Evolutionary conservation across 139 green algal species (phyloP).

Genomic region (Ostreobium quekettii): DNA sequence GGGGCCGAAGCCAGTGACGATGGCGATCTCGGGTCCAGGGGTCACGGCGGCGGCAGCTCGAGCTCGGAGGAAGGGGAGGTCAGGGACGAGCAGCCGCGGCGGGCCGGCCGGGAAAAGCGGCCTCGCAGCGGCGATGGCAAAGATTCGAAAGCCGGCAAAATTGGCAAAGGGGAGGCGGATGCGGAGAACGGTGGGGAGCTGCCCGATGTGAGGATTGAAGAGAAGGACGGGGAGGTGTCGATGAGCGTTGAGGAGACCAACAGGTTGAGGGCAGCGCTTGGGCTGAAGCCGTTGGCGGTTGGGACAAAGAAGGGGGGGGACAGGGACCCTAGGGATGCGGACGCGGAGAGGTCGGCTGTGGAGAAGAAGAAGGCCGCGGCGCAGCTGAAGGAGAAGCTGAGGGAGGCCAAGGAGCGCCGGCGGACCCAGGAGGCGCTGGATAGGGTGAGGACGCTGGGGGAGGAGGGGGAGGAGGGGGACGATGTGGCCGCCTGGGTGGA

Average conservation of each 20-base stretch:
- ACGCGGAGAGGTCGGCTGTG: background rate
- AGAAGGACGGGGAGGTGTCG: conserved; percentile 1
- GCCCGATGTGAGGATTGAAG: too few species aligned
- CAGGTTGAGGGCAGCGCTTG: conserved; percentile 4
- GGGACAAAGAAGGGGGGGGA: background rate
- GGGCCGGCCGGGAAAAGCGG: too few species aligned
- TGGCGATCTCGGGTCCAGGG: too few species aligned
- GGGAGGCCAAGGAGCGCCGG: background rate
- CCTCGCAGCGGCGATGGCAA: too few species aligned
- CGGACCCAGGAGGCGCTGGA: background rate
- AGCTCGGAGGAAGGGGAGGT: too few species aligned
- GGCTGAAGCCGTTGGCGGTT: conserved; percentile 14
- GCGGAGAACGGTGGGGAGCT: too few species aligned
- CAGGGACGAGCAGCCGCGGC: too few species aligned
- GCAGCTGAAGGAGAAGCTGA: conserved; percentile 10
- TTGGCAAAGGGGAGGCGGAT: too few species aligned
- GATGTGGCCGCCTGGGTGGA: background rate
- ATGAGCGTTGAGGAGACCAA: conserved; percentile 20
- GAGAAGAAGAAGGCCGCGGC: background rate
- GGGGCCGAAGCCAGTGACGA: too few species aligned
- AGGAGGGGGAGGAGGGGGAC: background rate
- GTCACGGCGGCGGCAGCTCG: too few species aligned
- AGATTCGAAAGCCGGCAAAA: too few species aligned
- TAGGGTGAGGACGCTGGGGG: background rate
- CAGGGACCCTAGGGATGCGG: background rate